Evolutionary conservation across 768 basidiomycete species (phyloP), one percentile per base, ranked within the genome.

Genomic region (Trametes villosa): DNA sequence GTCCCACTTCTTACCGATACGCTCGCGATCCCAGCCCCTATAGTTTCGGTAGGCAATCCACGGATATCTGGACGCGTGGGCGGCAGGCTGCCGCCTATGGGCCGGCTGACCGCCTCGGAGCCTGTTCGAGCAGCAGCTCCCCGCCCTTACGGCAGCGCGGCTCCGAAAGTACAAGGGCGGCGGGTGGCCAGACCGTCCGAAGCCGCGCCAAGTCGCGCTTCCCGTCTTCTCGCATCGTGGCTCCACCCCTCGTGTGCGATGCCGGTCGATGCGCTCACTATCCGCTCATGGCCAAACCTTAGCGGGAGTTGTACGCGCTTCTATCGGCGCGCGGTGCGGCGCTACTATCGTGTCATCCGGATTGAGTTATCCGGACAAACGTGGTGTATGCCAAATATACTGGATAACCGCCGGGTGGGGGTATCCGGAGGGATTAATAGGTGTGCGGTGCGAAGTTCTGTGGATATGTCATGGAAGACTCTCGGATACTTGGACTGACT

Each of bases 61-160:
- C 15, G 24, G 11, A 26, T 26, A 26, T 26, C 42, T 9, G 44
- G 22, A 17, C 18, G 22, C 24, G 22, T 7, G 9, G 9, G 9
- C 11, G 9, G 2, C 22, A 8, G 8, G 2, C 27, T 22, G 46
- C 9, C 17, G 46, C 15, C 42, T 20, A 20, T 44, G 46, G 27
- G 26, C 22, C 46, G 17, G 27, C 46, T 48, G 46, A 29, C 46
- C 46, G 17, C 29, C 26, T 45, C 44, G 44, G 44, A 22, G 15
- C 44, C 26, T 45, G 22, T 45, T 12, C 44, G 11, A 26, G 15
- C 42, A 26, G 5, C 22, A 33, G 33, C 4, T 34, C 22, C 47
- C 46, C 48, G 31, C 40, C 40, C n/a, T 61, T 56, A 61, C 60
- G 60, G 60, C 60, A 61, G 27, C 38, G 60, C 60, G 60, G 60